Conservation (phyloP, 2,329 filamentous ascomycete species). For the Colletotrichum lentis region DNA sequence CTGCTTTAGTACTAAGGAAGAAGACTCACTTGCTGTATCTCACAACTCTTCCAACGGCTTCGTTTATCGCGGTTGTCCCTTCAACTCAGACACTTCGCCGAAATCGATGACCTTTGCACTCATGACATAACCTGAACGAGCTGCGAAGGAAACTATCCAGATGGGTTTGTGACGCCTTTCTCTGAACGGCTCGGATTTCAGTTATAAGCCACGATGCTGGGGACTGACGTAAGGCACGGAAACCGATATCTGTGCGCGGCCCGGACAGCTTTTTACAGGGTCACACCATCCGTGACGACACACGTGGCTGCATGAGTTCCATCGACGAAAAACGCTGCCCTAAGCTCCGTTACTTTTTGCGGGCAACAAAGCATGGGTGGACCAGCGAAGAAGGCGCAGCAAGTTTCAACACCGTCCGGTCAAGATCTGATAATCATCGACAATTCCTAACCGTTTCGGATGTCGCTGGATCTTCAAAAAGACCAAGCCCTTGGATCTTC, state of each 20-base stretch:
- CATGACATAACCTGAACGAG: conserved; percentile 7
- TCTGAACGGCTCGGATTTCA: not conserved
- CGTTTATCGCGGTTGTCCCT: not conserved
- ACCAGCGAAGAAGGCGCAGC: conserved; percentile 39
- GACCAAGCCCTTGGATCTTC: not conserved
- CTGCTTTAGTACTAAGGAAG: not conserved
- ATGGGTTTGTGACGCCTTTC: not conserved
- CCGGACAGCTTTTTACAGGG: conserved; percentile 13
- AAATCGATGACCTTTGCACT: not conserved
- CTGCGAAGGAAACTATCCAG: not conserved
- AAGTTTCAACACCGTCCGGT: conserved; percentile 45
- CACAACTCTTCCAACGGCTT: not conserved
- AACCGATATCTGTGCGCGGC: conserved; percentile 10
- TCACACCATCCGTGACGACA: conserved; percentile 31
- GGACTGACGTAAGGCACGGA: not conserved
- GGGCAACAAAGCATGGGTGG: conserved; percentile 10
- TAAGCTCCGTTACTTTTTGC: conserved; percentile 22
- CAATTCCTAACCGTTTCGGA: conserved; percentile 30
- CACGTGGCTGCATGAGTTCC: too few relatives aligned
- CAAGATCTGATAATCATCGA: conserved; percentile 25
- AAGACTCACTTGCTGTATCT: not conserved
- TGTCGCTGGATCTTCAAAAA: conserved; percentile 16
- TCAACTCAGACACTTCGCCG: not conserved
- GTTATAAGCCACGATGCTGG: too few relatives aligned
- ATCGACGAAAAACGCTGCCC: too few relatives aligned